Base-by-base conservation (phyloP, 1,284 basidiomycete species). In the Tilletia caries region DNA sequence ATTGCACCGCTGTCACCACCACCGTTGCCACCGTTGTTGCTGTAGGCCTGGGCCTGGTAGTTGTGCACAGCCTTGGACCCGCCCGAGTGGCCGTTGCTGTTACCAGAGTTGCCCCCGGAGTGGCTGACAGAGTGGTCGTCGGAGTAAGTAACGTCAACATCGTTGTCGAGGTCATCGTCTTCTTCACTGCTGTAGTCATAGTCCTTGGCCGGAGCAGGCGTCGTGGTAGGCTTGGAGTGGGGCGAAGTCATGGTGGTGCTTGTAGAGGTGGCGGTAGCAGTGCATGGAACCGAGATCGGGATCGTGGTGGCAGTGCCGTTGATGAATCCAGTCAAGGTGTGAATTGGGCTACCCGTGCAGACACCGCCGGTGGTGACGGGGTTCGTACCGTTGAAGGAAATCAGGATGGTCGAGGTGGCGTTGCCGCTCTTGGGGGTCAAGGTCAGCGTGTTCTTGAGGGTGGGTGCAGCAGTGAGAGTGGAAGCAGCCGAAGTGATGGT, bases 241-340 rank as follows among this genome's bases (percentile, higher is more conserved):
- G 12, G 1, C 12, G 58, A 34, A 33, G 58, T 62, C 29, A 8
- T 34, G 29, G 23, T 58, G 52, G 29, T 62, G 3, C 18, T 62
- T 1, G 58, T 62, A 29, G 32, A 20, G 23, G 58, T 62, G 18
- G 58, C 29, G 32, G 58, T 62, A 23, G 32, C 27, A 10, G 58
- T 62, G 58, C 58, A 62, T 20, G 58, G 58, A 18, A 62, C 58
- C 27, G 58, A 62, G n/a, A 62, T 62, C 27, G 58, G 58, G n/a
- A 62, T 33, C 18, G 29, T 62, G 58, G 58, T 62, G 29, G 58
- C 58, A 33, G 58, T 62, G 15, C 58, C 58, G n/a, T 62, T 62
- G 32, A 62, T 18, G 58, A 32, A 62, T 20, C 58, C 58, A 33
- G 58, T 62, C 58, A 62, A 29, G 32, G 58, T 62, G 10, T 62